Conservation (phyloP, 2,329 filamentous ascomycete species). For the Sodiomyces alkalinus region DNA sequence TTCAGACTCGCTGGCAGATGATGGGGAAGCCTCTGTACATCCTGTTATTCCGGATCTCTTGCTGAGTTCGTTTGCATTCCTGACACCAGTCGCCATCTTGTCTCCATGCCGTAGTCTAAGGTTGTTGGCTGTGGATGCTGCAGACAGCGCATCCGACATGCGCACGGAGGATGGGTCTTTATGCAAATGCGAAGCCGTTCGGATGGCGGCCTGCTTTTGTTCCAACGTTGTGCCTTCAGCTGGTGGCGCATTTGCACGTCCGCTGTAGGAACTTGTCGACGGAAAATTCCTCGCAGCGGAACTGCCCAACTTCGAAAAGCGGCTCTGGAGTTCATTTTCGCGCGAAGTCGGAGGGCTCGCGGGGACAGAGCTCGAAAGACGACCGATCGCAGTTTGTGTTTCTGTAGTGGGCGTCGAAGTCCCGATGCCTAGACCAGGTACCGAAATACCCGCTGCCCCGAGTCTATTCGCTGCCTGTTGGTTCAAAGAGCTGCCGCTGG, state of each 20-base stretch:
- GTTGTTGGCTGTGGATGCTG: slow-evolving; percentile 48
- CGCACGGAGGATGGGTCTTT: slow-evolving; percentile 48
- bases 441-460: slow-evolving; percentile 59
- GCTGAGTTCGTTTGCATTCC: slow-evolving; percentile 39
- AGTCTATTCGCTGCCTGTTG: slow-evolving; percentile 49
- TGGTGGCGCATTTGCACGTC: slow-evolving; percentile 13
- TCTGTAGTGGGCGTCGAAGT: slow-evolving; percentile 10
- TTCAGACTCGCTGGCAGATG: too few relatives aligned
- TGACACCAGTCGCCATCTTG: slow-evolving; percentile 45
- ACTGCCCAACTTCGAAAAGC: slow-evolving; percentile 42
- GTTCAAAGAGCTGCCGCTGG: slow-evolving; percentile 24
- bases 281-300: too few relatives aligned
- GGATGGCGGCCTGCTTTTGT: slow-evolving; percentile 48
- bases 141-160: slow-evolving; percentile 38
- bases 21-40: too few relatives aligned
- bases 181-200: slow-evolving; percentile 42
- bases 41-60: slow-evolving; percentile 54
- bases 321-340: slow-evolving; percentile 51
- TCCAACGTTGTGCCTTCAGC: slow-evolving; percentile 44
- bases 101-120: slow-evolving; percentile 58
- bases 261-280: too few relatives aligned
- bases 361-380: slow-evolving; percentile 13
- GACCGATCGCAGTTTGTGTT: slow-evolving; percentile 16
- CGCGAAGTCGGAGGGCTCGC: slow-evolving; percentile 20
- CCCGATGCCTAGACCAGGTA: slow-evolving; percentile 64